phyloP scores from a whole-genome alignment of 371 early-diverging fungal genomes.

The Blakeslea trispora region DNA sequence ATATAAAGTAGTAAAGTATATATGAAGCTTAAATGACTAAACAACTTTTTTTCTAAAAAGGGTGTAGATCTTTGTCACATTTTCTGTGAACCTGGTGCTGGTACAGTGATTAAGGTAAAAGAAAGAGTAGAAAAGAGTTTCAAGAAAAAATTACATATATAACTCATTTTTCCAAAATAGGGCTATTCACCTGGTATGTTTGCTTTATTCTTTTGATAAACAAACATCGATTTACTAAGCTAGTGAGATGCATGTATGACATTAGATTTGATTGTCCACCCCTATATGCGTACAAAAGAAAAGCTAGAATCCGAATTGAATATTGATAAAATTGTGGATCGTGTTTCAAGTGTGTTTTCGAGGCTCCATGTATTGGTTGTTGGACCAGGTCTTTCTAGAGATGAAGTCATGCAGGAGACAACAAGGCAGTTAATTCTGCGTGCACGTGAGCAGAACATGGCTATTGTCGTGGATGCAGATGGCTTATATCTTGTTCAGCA shows the following conservation, averaged over 20 bases:
- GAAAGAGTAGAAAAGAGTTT: not conserved
- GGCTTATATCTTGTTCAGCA: conserved; percentile 78
- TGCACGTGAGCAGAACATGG: conserved; percentile 63
- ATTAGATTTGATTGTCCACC: conserved; percentile 67
- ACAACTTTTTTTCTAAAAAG: conserved; percentile 37
- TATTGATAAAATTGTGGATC: conserved; percentile 44
- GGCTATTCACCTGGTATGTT: conserved; percentile 55
- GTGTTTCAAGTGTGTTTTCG: conserved; percentile 53
- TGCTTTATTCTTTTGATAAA: too few species aligned
- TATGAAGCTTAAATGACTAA: too few species aligned
- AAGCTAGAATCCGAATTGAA: conserved; percentile 29
- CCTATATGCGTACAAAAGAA: conserved; percentile 52
- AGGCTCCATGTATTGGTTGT: conserved; percentile 87
- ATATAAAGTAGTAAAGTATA: not conserved
- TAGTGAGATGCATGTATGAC: conserved; percentile 1
- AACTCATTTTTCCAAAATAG: conserved; percentile 25
- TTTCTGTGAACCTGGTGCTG: conserved; percentile 84
- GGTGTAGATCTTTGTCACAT: conserved; percentile 94
- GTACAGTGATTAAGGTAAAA: conserved; percentile 39
- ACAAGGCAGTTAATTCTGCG: conserved; percentile 62
- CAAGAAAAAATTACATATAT: not conserved
- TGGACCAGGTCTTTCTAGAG: conserved; percentile 92
- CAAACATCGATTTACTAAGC: not conserved
- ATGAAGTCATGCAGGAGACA: conserved; percentile 63
- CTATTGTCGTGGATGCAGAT: conserved; percentile 94